Evolutionary conservation across 179 eudicot genomes (phyloP).

Genomic region (Silene coronaria): DNA sequence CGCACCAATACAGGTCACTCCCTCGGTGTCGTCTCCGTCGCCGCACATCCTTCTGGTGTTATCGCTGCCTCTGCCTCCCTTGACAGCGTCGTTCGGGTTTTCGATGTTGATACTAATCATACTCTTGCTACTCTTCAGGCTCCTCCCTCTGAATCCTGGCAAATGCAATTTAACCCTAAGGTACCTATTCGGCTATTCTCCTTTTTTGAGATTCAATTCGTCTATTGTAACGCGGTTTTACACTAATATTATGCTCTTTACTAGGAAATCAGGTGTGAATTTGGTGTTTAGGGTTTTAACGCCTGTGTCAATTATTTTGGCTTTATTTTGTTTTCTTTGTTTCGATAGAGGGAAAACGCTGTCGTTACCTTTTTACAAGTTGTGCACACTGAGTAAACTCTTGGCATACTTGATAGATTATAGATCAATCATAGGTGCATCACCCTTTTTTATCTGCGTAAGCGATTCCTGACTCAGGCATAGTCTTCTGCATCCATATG

Average conservation of each 20-base stretch:
- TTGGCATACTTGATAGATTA: too few species aligned
- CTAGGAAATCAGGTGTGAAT: too few species aligned
- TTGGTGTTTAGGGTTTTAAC: too few species aligned
- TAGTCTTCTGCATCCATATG: too few species aligned
- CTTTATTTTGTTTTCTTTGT: background rate
- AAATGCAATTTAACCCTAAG: slow-evolving; percentile 73
- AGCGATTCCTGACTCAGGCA: too few species aligned
- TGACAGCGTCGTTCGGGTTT: slow-evolving; percentile 81
- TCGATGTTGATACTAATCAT: slow-evolving; percentile 65
- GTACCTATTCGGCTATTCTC: slow-evolving; percentile 22
- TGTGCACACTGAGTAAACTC: too few species aligned
- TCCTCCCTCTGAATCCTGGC: slow-evolving; percentile 92
- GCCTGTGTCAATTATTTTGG: background rate
- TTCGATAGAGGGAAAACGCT: too few species aligned
- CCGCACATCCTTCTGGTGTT: slow-evolving; percentile 80
- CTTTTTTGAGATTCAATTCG: background rate
- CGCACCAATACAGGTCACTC: slow-evolving; percentile 73
- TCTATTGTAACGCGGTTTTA: too few species aligned
- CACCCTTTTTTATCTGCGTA: too few species aligned
- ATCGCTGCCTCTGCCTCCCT: slow-evolving; percentile 89
- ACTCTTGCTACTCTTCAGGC: slow-evolving; percentile 86
- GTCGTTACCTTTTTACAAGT: too few species aligned
- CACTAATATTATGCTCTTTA: too few species aligned
- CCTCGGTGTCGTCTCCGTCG: slow-evolving; percentile 88
- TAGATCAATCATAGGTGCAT: too few species aligned